Percentiles rank a stretch among this genome's conserved stretches.
Evolutionary conservation across 495 filamentous ascomycete species (phyloP).

Genomic region (Penicillium robsamsonii): DNA sequence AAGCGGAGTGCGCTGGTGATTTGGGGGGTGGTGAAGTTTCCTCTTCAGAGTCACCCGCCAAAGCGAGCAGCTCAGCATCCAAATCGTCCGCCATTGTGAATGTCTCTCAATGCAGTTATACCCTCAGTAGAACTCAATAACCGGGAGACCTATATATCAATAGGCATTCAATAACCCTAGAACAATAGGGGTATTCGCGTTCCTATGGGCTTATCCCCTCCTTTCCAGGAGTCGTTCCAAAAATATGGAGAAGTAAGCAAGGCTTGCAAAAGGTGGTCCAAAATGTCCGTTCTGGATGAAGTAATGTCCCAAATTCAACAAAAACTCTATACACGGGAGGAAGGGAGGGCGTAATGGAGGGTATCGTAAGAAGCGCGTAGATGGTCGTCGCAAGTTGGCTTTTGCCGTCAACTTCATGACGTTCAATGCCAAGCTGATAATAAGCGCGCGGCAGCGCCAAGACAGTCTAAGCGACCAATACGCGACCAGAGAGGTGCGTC

Average conservation of each 20-base stretch:
- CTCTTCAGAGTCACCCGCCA: conserved; percentile 70
- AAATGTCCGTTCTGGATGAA: neutral
- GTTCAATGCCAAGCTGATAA: conserved; percentile 25
- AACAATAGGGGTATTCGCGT: neutral
- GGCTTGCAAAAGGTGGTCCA: neutral
- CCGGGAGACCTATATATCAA: neutral
- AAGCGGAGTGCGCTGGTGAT: conserved; percentile 38
- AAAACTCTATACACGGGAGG: conserved; percentile 13
- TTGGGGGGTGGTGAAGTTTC: conserved; percentile 44
- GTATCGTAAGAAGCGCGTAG: conserved; percentile 5
- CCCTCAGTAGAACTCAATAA: neutral
- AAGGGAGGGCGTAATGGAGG: neutral
- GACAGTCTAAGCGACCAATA: conserved; percentile 10
- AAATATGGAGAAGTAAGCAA: conserved; percentile 1
- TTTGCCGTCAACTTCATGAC: conserved; percentile 29
- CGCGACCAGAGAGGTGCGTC: conserved; percentile 5
- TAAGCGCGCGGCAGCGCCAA: conserved; percentile 28
- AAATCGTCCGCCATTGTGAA: conserved; percentile 63
- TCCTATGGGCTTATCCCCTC: neutral
- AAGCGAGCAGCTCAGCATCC: conserved; percentile 83
- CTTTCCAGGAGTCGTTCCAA: conserved; percentile 10
- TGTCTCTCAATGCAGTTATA: conserved; percentile 5
- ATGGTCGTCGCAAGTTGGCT: conserved; percentile 27
- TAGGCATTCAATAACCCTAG: neutral
- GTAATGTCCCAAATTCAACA: neutral